phyloP scores from a whole-genome alignment of 129 eudicot genomes.

The Tagetes patula region DNA sequence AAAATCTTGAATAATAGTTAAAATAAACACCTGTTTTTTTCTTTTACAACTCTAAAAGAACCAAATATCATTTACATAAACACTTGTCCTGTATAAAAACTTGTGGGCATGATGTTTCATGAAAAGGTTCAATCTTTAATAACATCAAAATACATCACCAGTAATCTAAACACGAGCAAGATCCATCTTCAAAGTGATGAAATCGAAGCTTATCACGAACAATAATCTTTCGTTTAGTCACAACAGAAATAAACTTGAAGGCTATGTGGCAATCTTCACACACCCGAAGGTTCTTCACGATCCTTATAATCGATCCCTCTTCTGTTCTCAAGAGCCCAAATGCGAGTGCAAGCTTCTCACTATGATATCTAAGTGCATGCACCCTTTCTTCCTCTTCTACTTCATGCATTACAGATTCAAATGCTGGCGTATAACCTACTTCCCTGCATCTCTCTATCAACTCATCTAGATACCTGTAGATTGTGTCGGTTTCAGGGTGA shows the following conservation, averaged over 20 bases:
- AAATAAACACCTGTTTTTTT: not conserved
- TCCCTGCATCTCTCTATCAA: constrained; percentile 48
- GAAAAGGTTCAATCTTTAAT: not conserved
- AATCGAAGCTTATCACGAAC: constrained; percentile 74
- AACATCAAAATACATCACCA: constrained; percentile 40
- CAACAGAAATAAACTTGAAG: constrained; percentile 48
- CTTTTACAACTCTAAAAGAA: not conserved
- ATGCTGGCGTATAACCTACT: constrained; percentile 48
- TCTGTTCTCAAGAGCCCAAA: constrained; percentile 54
- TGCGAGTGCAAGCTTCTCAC: constrained; percentile 63
- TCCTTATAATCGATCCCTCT: constrained; percentile 40
- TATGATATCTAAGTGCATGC: constrained; percentile 61
- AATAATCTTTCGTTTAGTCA: constrained; percentile 46
- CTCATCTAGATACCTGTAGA: constrained; percentile 51
- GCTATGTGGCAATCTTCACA: constrained; percentile 72
- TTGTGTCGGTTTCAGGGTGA: constrained; percentile 48
- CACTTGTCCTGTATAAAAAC: not conserved
- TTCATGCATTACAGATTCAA: constrained; percentile 60
- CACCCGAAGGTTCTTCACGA: constrained; percentile 62
- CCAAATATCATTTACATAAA: not conserved
- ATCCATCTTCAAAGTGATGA: constrained; percentile 61
- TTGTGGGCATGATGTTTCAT: not conserved
- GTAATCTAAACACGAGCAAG: constrained; percentile 60
- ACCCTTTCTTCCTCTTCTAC: constrained; percentile 66
- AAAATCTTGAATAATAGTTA: constrained; percentile 19